These are phyloP conservation scores for Penicillium bovifimosum DNA, from an alignment of 495 filamentous ascomycete species.

Conservation along the genomic window DNA sequence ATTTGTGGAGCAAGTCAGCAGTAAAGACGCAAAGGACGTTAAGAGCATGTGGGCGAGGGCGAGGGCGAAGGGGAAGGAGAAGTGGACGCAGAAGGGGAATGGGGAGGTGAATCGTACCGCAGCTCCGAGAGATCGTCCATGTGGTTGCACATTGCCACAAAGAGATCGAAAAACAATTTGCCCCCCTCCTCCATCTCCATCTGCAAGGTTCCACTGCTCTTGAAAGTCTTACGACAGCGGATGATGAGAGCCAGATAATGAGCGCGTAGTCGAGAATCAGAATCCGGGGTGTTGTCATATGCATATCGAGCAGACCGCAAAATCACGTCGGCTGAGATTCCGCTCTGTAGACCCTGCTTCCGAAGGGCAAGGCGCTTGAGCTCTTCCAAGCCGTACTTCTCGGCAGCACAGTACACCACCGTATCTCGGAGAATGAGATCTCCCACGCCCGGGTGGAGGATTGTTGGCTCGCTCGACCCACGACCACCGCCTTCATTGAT, in stretches of 20 bases:
- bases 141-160: conserved; percentile 95
- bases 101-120: conserved; percentile 25
- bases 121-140: conserved; percentile 80
- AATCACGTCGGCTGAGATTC: conserved; percentile 81
- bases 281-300: conserved; percentile 89
- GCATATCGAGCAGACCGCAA: conserved; percentile 86
- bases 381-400: conserved; percentile 77
- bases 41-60: not conserved
- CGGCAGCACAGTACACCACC: conserved; percentile 84
- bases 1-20: conserved; percentile 11
- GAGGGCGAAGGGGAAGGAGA: conserved; percentile 3
- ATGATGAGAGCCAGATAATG: conserved; percentile 94
- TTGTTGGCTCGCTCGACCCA: conserved; percentile 66
- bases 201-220: conserved; percentile 95
- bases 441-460: conserved; percentile 62
- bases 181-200: conserved; percentile 92
- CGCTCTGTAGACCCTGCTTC: conserved; percentile 86
- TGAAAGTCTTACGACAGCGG: conserved; percentile 87
- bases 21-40: conserved; percentile 9
- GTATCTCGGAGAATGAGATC: conserved; percentile 81
- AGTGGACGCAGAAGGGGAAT: no score
- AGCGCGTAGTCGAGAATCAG: conserved; percentile 82
- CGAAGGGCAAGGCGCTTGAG: conserved; percentile 82
- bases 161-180: conserved; percentile 93
- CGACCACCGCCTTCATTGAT: conserved; percentile 47